Base-by-base conservation (phyloP, 2,329 filamentous ascomycete species). In the Aspergillus latus region DNA sequence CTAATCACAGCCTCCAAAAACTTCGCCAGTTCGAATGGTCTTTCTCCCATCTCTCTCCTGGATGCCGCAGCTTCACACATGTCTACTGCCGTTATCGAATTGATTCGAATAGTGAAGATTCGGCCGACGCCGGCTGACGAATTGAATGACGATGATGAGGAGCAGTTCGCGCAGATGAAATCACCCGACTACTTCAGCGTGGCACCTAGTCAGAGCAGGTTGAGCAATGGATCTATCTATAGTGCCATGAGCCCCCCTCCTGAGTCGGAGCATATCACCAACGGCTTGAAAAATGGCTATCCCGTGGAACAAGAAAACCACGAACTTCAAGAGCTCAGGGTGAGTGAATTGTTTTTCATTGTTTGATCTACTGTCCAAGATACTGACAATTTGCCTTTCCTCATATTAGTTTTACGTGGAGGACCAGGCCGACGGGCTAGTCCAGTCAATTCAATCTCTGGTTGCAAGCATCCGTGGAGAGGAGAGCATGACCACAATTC, bases 1-100 rank as follows among this genome's bases (percentile, higher is more conserved):
- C 80, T 99, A 56, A 97, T 97, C 67, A 97, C 93, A 2, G 91
- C 93, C 1, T 88, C 90, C 34, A 96, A 95, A 77, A 96, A 96
- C 69, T 96, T 94, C 72, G 88, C 89, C 34, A 83, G 85, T 9
- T 87, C 91, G 0, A 86, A 85, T 16, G 94, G 94, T 30, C 83
- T 99, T 30, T 93, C 91, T 1, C 94, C 94, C 0, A 88, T 99
- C n/a, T 96, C 91, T 5, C 77, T 99, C 3, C 80, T 99, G 21
- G 94, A 99, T 72, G 94, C 93, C 3, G 93, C 94, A 2, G 92
- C 93, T 6, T 94, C 90, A 26, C 92, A 99, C 74, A 81, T 97
- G 36, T 90, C 91, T 1, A 86, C 89, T 4, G 87, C 92, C 2
- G 82, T 97, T 26, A 87, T 99, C 16, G 92, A 97, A 66, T 82